These are phyloP conservation scores for Akebia trifoliata DNA, from an alignment of 164 flowering plant species.

Conservation along the genomic window DNA sequence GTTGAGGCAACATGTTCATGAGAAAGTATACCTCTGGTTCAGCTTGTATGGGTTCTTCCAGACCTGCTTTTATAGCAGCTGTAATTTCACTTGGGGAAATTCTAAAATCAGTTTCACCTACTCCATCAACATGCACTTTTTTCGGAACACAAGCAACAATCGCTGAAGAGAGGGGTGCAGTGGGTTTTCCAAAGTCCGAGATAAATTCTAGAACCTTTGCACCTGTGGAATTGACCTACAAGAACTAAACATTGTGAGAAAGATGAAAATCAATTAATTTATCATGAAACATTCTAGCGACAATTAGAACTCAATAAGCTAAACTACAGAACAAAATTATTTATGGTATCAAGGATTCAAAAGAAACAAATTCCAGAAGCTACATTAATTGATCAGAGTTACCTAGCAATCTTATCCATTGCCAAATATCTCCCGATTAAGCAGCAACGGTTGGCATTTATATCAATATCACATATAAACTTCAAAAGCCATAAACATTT, in stretches of 20 bases:
- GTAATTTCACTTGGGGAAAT: constrained; percentile 72
- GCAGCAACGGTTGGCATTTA: too few relatives aligned
- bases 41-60: constrained; percentile 74
- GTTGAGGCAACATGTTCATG: constrained; percentile 7
- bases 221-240: constrained; percentile 80
- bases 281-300: background rate
- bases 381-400: too few relatives aligned
- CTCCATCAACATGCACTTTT: constrained; percentile 73
- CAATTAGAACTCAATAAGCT: too few relatives aligned
- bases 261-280: background rate
- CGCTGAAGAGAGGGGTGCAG: constrained; percentile 92
- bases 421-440: too few relatives aligned
- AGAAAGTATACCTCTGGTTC: constrained; percentile 76
- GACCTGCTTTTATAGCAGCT: constrained; percentile 72
- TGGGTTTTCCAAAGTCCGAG: constrained; percentile 81
- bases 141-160: constrained; percentile 98
- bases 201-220: constrained; percentile 82
- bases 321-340: too few relatives aligned
- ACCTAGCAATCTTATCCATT: too few relatives aligned
- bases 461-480: too few relatives aligned
- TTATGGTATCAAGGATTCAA: too few relatives aligned
- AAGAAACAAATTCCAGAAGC: too few relatives aligned
- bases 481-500: too few relatives aligned
- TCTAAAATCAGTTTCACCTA: constrained; percentile 77
- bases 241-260: constrained; percentile 4